Percentiles rank a stretch among this genome's conserved stretches.
Conservation (phyloP, 129 eudicot genomes). For the Deinandra increscens region DNA sequence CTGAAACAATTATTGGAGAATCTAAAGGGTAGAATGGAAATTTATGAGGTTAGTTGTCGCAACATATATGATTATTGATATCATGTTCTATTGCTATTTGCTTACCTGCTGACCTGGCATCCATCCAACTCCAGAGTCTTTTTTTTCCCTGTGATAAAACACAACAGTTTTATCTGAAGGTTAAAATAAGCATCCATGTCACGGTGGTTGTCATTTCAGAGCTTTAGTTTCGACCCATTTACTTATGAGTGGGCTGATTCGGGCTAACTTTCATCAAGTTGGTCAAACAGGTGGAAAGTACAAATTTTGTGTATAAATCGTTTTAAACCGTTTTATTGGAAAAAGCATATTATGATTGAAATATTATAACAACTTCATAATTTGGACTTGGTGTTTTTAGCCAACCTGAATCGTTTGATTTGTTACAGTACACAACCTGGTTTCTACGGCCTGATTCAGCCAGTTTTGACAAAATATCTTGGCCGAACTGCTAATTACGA, state of each 20-base stretch:
- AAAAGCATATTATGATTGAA: background rate
- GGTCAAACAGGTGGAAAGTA: background rate
- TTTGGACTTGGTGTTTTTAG: background rate
- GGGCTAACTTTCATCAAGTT: background rate
- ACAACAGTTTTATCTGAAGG: background rate
- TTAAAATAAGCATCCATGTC: background rate
- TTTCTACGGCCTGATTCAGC: too few relatives aligned
- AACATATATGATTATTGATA: background rate
- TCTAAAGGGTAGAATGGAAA: constrained; percentile 41
- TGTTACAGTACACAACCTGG: background rate
- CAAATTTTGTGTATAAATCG: background rate
- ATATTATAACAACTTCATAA: background rate
- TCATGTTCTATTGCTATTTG: constrained; percentile 11
- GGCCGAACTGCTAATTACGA: too few relatives aligned
- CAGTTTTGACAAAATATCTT: too few relatives aligned
- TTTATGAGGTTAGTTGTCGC: constrained; percentile 43
- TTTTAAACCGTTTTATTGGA: background rate
- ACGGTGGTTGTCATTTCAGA: background rate
- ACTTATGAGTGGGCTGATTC: background rate
- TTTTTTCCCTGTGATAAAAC: background rate
- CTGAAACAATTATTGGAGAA: constrained; percentile 51
- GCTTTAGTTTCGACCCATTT: background rate
- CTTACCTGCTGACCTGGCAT: background rate
- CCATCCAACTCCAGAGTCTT: background rate
- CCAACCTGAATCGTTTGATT: background rate